Evolutionary conservation across 208 protist species (phyloP).

Genomic region (Trypanosoma cruzi): DNA sequence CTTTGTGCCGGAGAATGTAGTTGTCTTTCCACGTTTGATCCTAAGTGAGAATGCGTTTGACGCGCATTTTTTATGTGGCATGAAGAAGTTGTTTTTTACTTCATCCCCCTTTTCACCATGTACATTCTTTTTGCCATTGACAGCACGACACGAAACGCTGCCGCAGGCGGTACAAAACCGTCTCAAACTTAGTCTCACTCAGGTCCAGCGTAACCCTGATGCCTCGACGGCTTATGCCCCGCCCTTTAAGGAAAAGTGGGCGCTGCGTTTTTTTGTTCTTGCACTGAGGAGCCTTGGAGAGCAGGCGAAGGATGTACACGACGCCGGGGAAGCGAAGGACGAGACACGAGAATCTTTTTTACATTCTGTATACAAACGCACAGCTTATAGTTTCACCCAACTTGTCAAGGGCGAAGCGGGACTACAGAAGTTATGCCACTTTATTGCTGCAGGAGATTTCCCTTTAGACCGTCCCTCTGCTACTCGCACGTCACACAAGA

Average conservation of each 20-base stretch:
- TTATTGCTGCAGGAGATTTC: background rate
- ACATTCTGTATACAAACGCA: background rate
- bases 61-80: background rate
- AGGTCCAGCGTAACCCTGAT: constrained; percentile 36
- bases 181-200: constrained; percentile 24
- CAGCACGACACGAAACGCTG: background rate
- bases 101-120: constrained; percentile 1
- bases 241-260: constrained; percentile 21
- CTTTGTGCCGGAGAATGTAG: constrained; percentile 7
- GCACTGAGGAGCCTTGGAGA: constrained; percentile 8
- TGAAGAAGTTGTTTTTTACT: constrained; percentile 15
- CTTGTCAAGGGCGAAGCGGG: constrained; percentile 1
- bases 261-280: constrained; percentile 31
- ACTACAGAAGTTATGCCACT: background rate
- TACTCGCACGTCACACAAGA: background rate
- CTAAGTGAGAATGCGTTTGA: constrained; percentile 15
- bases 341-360: background rate
- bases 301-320: background rate
- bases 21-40: constrained; percentile 7
- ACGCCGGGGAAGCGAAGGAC: background rate
- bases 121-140: constrained; percentile 13
- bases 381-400: constrained; percentile 1
- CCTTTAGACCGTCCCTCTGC: background rate
- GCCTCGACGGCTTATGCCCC: constrained; percentile 39
- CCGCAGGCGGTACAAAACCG: constrained; percentile 5